phyloP scores from a whole-genome alignment of 2,329 filamentous ascomycete species.

The Colletotrichum spaethianum region DNA sequence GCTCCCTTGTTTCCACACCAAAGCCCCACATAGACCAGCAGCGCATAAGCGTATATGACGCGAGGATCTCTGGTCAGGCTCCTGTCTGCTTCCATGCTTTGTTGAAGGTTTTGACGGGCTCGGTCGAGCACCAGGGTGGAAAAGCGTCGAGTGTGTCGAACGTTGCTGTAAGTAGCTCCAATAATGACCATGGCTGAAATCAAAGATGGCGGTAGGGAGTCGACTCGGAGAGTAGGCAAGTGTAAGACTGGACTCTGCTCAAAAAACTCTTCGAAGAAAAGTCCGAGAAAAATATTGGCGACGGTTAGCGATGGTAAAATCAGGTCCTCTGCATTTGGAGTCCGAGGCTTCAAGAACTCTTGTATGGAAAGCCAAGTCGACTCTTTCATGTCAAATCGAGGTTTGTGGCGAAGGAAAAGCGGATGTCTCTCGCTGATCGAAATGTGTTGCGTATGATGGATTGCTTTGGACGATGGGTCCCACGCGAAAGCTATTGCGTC shows the following conservation, averaged over 20 bases:
- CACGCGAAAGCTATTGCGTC: slow-evolving; percentile 21
- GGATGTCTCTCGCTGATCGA: background rate
- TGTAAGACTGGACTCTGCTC: slow-evolving; percentile 25
- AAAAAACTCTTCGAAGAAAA: slow-evolving; percentile 16
- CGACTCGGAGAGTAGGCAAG: slow-evolving; percentile 7
- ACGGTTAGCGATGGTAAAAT: slow-evolving; percentile 8
- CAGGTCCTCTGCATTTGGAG: background rate
- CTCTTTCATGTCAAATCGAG: slow-evolving; percentile 9
- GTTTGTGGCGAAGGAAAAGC: background rate
- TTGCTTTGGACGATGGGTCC: slow-evolving; percentile 5
- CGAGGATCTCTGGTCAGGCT: background rate
- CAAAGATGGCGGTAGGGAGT: background rate
- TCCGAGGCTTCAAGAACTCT: background rate
- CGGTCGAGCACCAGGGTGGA: slow-evolving; percentile 16
- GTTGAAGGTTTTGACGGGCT: slow-evolving; percentile 9
- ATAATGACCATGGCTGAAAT: slow-evolving; percentile 22
- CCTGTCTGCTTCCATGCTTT: slow-evolving; percentile 1
- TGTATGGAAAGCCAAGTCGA: slow-evolving; percentile 6
- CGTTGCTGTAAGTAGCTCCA: slow-evolving; percentile 19
- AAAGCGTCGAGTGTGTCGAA: slow-evolving; percentile 11
- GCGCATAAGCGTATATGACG: slow-evolving; percentile 16
- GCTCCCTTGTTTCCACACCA: slow-evolving; percentile 35
- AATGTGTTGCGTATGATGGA: background rate
- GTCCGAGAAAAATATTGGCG: slow-evolving; percentile 18
- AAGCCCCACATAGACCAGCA: slow-evolving; percentile 19